Evolutionary conservation across 129 eudicot genomes (phyloP).

Genomic region (Daucus carota): DH1_v3.0 NC_030382.2:34265001-34265500

Average conservation of each 20-base stretch:
- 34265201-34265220: constrained; percentile 55
- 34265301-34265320: neutral
- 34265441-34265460: constrained; percentile 68
- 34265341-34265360: constrained; percentile 34
- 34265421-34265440: constrained; percentile 45
- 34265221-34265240: constrained; percentile 57
- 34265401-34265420: constrained; percentile 49
- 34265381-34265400: constrained; percentile 85
- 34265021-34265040: neutral
- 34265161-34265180: neutral
- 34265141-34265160: neutral
- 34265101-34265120: neutral
- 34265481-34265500: neutral
- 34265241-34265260: constrained; percentile 82
- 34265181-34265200: constrained; percentile 54
- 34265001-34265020: neutral
- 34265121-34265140: neutral
- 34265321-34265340: constrained; percentile 3
- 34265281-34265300: neutral
- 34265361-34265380: constrained; percentile 87
- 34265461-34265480: neutral
- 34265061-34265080: neutral
- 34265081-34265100: neutral
- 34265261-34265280: constrained; percentile 60
- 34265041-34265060: neutral